phyloP scores from a whole-genome alignment of 2,329 filamentous ascomycete genomes.

The Fusarium domesticum region DNA sequence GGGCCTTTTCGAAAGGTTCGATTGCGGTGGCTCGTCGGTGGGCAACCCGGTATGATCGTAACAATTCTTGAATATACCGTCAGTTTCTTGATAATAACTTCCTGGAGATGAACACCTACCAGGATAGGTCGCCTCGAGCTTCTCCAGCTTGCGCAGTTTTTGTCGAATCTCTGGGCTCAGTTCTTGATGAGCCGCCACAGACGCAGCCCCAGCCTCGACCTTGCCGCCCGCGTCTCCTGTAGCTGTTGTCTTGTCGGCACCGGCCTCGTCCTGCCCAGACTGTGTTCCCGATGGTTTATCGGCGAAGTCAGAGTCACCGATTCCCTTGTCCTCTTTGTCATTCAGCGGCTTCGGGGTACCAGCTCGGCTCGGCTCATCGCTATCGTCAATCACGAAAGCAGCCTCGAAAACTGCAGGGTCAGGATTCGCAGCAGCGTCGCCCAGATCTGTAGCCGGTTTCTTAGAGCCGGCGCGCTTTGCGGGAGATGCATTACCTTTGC shows the following conservation, averaged over 20 bases:
- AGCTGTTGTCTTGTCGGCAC: constrained; percentile 22
- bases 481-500: constrained; percentile 38
- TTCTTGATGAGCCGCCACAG: constrained; percentile 41
- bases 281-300: constrained; percentile 14
- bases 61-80: constrained; percentile 54
- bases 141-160: constrained; percentile 82
- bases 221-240: constrained; percentile 14
- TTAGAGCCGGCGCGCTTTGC: constrained; percentile 37
- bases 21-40: constrained; percentile 83
- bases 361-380: constrained; percentile 63
- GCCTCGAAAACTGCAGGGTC: constrained; percentile 87
- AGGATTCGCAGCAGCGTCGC: constrained; percentile 51
- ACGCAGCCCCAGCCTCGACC: constrained; percentile 8
- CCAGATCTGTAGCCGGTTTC: constrained; percentile 37
- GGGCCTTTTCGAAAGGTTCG: constrained; percentile 86
- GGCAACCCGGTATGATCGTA: constrained; percentile 88
- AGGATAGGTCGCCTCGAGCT: constrained; percentile 81
- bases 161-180: constrained; percentile 71
- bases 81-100: constrained; percentile 1
- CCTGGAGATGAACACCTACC: constrained; percentile 47
- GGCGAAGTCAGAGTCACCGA: constrained; percentile 17
- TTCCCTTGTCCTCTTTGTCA: constrained; percentile 36
- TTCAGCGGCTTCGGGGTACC: constrained; percentile 52
- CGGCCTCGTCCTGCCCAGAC: constrained; percentile 13
- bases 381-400: constrained; percentile 83